phyloP scores from a whole-genome alignment of 371 early-diverging fungal genomes.

The Nosema muscidifuracis region DNA sequence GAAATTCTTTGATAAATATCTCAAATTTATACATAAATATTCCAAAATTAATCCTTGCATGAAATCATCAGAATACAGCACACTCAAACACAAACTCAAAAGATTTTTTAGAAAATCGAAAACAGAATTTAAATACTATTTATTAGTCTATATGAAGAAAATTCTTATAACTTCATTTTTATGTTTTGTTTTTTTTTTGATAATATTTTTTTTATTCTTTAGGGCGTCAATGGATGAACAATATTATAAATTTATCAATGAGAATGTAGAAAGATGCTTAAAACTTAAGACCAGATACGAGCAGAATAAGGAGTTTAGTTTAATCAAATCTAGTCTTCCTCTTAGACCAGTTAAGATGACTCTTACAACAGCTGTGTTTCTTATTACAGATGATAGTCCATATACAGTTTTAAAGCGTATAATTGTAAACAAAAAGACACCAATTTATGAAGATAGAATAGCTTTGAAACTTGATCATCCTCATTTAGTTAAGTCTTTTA shows the following conservation, averaged over 20 bases:
- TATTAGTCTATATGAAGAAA: not conserved
- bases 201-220: conserved; percentile 20
- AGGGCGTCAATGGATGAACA: conserved; percentile 14
- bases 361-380: conserved; percentile 54
- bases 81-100: no score
- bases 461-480: conserved; percentile 33
- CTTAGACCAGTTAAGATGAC: conserved; percentile 60
- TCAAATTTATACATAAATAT: no score
- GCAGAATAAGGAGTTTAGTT: conserved; percentile 55
- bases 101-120: no score
- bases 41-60: no score
- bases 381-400: conserved; percentile 22
- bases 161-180: not conserved
- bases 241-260: conserved; percentile 46
- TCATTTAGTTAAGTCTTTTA: conserved; percentile 54
- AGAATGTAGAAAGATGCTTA: conserved; percentile 47
- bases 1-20: no score
- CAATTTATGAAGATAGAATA: conserved; percentile 56
- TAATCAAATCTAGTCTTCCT: conserved; percentile 37
- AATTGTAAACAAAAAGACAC: conserved; percentile 50
- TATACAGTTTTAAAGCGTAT: conserved; percentile 59
- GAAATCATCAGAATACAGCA: no score
- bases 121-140: not conserved
- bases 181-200: not conserved
- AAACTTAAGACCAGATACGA: conserved; percentile 39